Conservation (phyloP, 192 early-diverging fungal genomes). For the Coemansia sp. region DNA sequence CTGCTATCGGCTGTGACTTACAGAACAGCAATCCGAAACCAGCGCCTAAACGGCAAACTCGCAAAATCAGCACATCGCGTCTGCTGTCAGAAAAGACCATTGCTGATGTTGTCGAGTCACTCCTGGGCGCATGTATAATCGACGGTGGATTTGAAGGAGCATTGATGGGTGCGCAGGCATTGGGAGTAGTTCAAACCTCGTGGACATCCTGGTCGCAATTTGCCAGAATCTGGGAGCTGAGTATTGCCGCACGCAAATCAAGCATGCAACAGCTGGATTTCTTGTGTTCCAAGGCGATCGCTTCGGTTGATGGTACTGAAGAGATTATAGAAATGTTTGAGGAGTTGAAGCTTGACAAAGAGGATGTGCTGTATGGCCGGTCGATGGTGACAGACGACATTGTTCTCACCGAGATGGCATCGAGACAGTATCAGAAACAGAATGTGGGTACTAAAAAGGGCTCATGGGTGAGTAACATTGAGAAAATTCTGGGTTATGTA, state of each 20-base stretch:
- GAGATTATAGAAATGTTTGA: constrained; percentile 24
- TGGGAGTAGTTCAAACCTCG: constrained; percentile 44
- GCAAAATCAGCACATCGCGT: constrained; percentile 8
- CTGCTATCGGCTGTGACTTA: neutral
- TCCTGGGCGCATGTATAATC: constrained; percentile 74
- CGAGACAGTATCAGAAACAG: neutral
- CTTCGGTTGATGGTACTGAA: neutral
- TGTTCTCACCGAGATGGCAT: neutral
- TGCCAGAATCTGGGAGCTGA: constrained; percentile 21
- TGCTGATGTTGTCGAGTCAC: constrained; percentile 84
- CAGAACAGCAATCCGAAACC: neutral
- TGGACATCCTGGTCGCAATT: constrained; percentile 45
- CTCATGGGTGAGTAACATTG: constrained; percentile 13
- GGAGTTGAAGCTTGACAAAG: constrained; percentile 34
- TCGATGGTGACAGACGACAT: neutral
- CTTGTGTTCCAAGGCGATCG: constrained; percentile 17
- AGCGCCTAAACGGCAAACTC: neutral
- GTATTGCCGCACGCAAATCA: constrained; percentile 9
- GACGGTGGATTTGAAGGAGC: constrained; percentile 59
- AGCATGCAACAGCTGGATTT: constrained; percentile 18
- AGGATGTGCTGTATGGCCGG: constrained; percentile 27
- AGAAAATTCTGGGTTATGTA: constrained; percentile 56
- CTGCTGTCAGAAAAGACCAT: constrained; percentile 78
- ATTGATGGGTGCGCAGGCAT: constrained; percentile 56
- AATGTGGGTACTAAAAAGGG: neutral